Percentiles rank a stretch among this genome's conserved stretches.
Evolutionary conservation across 352 stramenopile species (phyloP).

Genomic region (Thraustochytrium striatum): DNA sequence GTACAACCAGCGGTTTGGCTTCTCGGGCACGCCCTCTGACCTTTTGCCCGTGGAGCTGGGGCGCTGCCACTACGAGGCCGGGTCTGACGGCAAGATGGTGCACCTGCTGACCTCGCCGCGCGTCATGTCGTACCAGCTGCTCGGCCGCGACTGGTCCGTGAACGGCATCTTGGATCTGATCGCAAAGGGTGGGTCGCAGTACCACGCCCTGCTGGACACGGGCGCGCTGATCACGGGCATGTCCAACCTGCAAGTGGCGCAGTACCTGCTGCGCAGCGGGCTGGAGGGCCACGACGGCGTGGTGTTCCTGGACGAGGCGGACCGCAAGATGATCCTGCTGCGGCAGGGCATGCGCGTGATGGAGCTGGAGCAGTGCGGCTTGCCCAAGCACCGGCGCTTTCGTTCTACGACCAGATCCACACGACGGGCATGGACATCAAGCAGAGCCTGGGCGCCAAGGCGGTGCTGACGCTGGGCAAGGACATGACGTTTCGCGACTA

Average conservation of each 20-base stretch:
- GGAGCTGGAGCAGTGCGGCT: constrained; percentile 44
- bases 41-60: constrained; percentile 97
- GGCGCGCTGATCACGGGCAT: constrained; percentile 83
- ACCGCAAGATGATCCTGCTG: constrained; percentile 65
- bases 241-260: constrained; percentile 76
- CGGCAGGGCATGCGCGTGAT: constrained; percentile 51
- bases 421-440: constrained; percentile 87
- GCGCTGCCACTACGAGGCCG: constrained; percentile 95
- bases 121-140: constrained; percentile 6
- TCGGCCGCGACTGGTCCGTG: constrained; percentile 42
- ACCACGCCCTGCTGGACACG: constrained; percentile 74
- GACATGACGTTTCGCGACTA: constrained; percentile 87
- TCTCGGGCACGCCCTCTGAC: constrained; percentile 97
- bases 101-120: constrained; percentile 85
- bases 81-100: constrained; percentile 97
- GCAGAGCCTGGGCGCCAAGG: constrained; percentile 74
- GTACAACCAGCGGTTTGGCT: constrained; percentile 94
- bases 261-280: constrained; percentile 72
- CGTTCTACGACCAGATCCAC: constrained; percentile 86
- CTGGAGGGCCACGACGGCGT: constrained; percentile 70
- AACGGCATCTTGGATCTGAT: constrained; percentile 69
- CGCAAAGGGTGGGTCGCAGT: neutral
- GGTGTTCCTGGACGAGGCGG: constrained; percentile 80
- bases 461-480: constrained; percentile 78
- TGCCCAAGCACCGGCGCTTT: constrained; percentile 80